Percentiles rank a stretch among this genome's conserved stretches.
Conservation (phyloP, 768 basidiomycete species). For the Rossbeevera mucosa region DNA sequence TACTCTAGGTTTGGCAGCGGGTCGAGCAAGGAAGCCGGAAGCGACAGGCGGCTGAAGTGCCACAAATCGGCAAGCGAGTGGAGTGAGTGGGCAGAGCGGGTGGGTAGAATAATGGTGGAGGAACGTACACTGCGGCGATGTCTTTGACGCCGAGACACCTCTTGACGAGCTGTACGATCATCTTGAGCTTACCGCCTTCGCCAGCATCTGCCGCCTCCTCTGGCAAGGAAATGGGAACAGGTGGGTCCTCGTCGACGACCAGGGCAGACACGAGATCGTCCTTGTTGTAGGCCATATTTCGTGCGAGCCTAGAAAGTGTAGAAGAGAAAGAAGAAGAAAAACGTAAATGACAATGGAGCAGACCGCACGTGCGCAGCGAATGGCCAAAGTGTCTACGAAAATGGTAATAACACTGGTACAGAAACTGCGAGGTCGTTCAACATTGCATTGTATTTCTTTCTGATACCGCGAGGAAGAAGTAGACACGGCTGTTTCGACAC, state of each 20-base stretch:
- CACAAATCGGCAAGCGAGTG: not conserved
- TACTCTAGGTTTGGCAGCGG: slow-evolving; percentile 96
- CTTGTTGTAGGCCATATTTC: slow-evolving; percentile 19
- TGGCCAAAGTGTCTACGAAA: slow-evolving; percentile 13
- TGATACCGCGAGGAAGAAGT: too few species aligned
- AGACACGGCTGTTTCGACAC: too few species aligned
- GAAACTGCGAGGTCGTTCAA: too few species aligned
- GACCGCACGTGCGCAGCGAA: slow-evolving; percentile 26
- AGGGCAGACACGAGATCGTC: slow-evolving; percentile 4
- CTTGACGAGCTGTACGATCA: slow-evolving; percentile 88
- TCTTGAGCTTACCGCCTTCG: slow-evolving; percentile 90
- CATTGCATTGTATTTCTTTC: too few species aligned
- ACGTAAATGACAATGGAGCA: too few species aligned
- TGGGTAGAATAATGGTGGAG: not conserved
- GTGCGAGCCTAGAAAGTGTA: not conserved
- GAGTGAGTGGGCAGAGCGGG: slow-evolving; percentile 15
- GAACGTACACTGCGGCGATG: slow-evolving; percentile 82
- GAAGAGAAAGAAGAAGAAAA: too few species aligned
- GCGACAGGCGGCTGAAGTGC: slow-evolving; percentile 75
- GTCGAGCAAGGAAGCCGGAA: slow-evolving; percentile 90
- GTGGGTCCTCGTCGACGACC: slow-evolving; percentile 45
- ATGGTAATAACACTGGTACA: too few species aligned
- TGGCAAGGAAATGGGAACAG: slow-evolving; percentile 62
- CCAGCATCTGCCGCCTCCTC: slow-evolving; percentile 68
- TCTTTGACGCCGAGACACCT: slow-evolving; percentile 92